Conservation (phyloP, 2,329 filamentous ascomycete species). For the Stachybotrys echinatus region DNA sequence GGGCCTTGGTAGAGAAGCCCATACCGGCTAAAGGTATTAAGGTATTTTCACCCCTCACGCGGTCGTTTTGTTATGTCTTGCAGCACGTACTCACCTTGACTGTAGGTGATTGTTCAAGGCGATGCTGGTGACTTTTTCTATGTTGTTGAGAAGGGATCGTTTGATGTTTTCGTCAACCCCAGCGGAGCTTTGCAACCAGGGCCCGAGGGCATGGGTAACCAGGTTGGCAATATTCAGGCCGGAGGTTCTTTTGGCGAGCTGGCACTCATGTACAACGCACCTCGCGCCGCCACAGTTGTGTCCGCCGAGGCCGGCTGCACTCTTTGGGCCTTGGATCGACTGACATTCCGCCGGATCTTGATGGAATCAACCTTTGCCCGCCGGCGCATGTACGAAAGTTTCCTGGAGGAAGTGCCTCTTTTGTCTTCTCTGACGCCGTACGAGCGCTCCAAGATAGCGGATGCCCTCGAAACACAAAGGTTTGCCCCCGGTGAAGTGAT, state of each 20-base stretch:
- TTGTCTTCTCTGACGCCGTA: constrained; percentile 80
- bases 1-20: constrained; percentile 88
- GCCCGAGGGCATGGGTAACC: constrained; percentile 72
- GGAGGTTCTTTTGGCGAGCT: constrained; percentile 96
- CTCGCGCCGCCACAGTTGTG: constrained; percentile 88
- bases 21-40: constrained; percentile 86
- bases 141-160: constrained; percentile 84
- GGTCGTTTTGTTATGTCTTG: background rate
- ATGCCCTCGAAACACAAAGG: constrained; percentile 88
- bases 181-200: constrained; percentile 75
- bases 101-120: constrained; percentile 86
- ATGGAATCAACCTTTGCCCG: constrained; percentile 98
- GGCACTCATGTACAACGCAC: constrained; percentile 97
- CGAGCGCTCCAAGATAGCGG: constrained; percentile 95
- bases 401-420: constrained; percentile 88
- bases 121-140: constrained; percentile 98
- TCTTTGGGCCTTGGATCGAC: constrained; percentile 89
- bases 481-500: constrained; percentile 75
- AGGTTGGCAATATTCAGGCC: constrained; percentile 75
- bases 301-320: constrained; percentile 74
- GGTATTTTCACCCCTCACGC: constrained; percentile 31
- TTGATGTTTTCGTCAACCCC: constrained; percentile 85
- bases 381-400: constrained; percentile 93
- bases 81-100: constrained; percentile 4
- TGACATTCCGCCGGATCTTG: constrained; percentile 94